Evolutionary conservation across 73 alveolate species (phyloP).

Genomic region (Loxodes magnus): DNA sequence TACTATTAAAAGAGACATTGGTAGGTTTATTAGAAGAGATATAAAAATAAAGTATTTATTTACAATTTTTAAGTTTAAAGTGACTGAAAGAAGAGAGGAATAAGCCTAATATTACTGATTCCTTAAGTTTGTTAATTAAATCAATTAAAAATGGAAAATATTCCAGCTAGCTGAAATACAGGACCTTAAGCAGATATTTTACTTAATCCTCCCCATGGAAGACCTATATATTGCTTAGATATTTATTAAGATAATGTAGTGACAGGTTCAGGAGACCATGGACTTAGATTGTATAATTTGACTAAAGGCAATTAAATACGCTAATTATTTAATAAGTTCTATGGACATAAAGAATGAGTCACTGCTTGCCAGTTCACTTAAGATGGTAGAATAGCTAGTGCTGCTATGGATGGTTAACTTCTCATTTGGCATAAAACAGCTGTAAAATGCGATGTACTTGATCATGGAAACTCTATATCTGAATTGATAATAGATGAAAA

Average conservation of each 20-base stretch:
- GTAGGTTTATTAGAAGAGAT: no score
- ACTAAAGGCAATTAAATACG: conserved; percentile 10
- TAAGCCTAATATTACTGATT: no score
- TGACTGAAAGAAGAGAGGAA: no score
- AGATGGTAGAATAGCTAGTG: conserved; percentile 79
- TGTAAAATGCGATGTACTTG: conserved; percentile 10
- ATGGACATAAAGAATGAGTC: conserved; percentile 97
- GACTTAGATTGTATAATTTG: conserved; percentile 43
- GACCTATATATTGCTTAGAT: no score
- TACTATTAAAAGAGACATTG: no score
- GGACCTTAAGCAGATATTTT: no score
- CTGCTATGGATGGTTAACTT: conserved; percentile 91
- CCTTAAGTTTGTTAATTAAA: no score
- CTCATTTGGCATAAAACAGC: conserved; percentile 84
- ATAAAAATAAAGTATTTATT: no score
- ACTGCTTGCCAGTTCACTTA: conserved; percentile 69
- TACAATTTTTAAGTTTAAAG: no score
- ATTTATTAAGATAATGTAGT: conserved; percentile 61
- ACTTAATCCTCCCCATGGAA: no score
- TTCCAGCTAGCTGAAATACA: no score
- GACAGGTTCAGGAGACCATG: conserved; percentile 96
- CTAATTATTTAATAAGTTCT: conserved; percentile 72
- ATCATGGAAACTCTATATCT: conserved; percentile 56
- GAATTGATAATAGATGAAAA: conserved; percentile 56
- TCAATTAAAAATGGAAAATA: no score